Evolutionary conservation across 2,329 filamentous ascomycete genomes (phyloP), one percentile per base, ranked within the genome.

Genomic region (Rhinocladiella mackenziei): DNA sequence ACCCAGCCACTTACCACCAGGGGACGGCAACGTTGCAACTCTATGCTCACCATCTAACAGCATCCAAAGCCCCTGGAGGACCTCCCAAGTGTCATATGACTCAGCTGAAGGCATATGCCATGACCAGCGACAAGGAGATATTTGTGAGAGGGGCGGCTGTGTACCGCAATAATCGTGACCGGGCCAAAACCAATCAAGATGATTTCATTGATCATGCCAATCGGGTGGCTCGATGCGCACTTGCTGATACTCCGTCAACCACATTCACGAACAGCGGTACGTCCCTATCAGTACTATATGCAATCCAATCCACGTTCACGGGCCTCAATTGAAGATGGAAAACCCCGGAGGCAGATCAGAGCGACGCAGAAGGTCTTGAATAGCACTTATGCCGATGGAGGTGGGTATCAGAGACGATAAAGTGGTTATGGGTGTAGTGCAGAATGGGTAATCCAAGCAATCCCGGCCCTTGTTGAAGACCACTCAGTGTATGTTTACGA

Each of bases 151-250:
- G 67, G 23, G 61, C 57, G 4, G 58, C 57, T 3, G 64, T 64
- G 39, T 66, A 68, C 45, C 61, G 68, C 38, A 71, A 72, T 55
- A 53, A 55, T 1, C 57, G 66, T 45, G 65, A 70, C 31, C 53
- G 62, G 49, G 65, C 69, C 3, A 57, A 62, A 48, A 48, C 55
- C 20, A 50, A 68, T 39, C 62, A 69, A 11, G 60, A 68, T 42
- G 30, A 26, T 11, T 61, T 69, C 28, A 64, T 68, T 22, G 41
- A 45, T 18, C 48, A 43, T 5, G 61, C 60, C 23, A 66, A 68
- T 34, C 35, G 36, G n/a, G 13, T 41, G 18, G 43, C 43, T 26
- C 36, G 43, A 14, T 11, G 19, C 20, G 26, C 25, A 39, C 25
- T 25, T 39, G 26, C 20, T 6, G 26, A 18, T 19, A 37, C 14